Evolutionary conservation across 2,329 filamentous ascomycete genomes (phyloP).

Genomic region (Emmonsia crescens): DNA sequence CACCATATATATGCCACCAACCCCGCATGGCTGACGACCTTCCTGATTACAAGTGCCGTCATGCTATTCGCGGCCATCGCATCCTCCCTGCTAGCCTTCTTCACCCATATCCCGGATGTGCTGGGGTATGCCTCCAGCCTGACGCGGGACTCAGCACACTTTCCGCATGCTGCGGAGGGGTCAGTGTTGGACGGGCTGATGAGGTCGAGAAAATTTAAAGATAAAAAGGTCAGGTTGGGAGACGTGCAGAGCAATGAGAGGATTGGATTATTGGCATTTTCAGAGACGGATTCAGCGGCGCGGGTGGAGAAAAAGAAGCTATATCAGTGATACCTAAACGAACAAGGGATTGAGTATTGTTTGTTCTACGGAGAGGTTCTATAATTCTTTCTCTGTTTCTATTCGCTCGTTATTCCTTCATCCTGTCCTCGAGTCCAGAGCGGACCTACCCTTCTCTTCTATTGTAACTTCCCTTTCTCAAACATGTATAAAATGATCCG

Average conservation of each 20-base stretch:
- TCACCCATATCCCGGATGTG: slow-evolving; percentile 1
- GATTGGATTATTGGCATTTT: not conserved
- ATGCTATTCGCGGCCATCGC: slow-evolving; percentile 2
- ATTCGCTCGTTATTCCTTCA: no score
- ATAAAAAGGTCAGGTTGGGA: slow-evolving; percentile 2
- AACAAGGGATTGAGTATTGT: not conserved
- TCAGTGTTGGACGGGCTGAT: slow-evolving; percentile 1
- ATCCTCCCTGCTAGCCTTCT: not conserved
- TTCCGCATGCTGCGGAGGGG: not conserved
- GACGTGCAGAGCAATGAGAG: not conserved
- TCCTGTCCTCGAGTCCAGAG: no score
- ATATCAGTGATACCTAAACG: not conserved
- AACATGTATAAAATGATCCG: not conserved
- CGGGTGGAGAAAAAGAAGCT: slow-evolving; percentile 1
- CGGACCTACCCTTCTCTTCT: no score
- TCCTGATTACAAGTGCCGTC: not conserved
- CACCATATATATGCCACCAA: not conserved
- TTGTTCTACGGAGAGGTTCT: no score
- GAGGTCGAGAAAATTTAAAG: slow-evolving; percentile 1
- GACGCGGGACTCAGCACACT: not conserved
- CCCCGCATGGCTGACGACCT: slow-evolving; percentile 1
- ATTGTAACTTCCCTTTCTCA: no score
- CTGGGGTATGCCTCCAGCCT: slow-evolving; percentile 1
- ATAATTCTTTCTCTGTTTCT: no score
- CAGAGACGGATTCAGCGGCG: not conserved